Base-by-base conservation (phyloP, 2,329 filamentous ascomycete genomes). In the Gyromitra esculenta region DNA sequence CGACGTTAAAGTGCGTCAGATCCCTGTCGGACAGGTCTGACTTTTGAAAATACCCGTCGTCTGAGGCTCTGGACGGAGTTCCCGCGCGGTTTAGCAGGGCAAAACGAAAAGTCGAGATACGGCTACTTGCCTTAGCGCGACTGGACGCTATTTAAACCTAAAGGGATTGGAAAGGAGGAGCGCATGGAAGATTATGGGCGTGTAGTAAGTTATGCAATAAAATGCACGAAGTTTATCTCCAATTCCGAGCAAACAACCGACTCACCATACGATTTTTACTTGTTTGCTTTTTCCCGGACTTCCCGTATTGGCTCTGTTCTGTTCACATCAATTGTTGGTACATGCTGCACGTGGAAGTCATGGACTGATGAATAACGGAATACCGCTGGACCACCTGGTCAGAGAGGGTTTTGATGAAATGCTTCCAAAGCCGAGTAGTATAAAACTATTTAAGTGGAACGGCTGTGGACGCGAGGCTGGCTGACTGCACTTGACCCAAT, bases 401-500 rank as follows among this genome's bases (percentile, higher is more conserved):
- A 59, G 70, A 31, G 31, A 21, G 5, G 48, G 18, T 18, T 59
- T 56, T 63, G 59, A 59, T 64, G 41, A 67, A 5, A 43, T 52
- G 25, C 52, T 39, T 25, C 60, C 39, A 43, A 39, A 57, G 67
- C 67, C 54, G 67, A 66, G 43, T 62, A 9, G 62, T 54, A 57
- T 39, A n/a, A 31, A 41, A 43, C 6, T 45, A 63, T 45, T 63
- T 50, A 35, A 21, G 43, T 43, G n/a, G 41, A 52, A 37, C 8
- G 15, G 18, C 31, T 39, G 54, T 37, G 59, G 41, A 18, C 39
- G 21, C 25, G 62, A 67, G 69, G 52, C 63, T 73, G 62, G 52
- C 70, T 67, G 70, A 70, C 62, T 52, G 39, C 52, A n/a, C 70
- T 72, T 60, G 45, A 57, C 63, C 43, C 62, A 50, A 57, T 9